These are phyloP conservation scores for Escallonia herrerae DNA, from an alignment of 129 eudicot species.

Conservation along the genomic window DNA sequence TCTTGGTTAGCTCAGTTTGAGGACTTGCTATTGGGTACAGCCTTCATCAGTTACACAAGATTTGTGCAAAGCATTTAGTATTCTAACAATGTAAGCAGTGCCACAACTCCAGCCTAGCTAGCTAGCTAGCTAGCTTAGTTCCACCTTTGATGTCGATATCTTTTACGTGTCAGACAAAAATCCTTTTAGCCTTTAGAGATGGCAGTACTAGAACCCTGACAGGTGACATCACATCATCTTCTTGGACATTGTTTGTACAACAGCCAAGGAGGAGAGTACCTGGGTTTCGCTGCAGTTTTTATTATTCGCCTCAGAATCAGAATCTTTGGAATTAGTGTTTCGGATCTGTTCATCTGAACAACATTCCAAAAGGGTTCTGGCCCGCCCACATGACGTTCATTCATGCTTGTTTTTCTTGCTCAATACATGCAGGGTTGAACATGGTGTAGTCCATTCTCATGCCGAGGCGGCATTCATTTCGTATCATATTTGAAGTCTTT, in stretches of 20 bases:
- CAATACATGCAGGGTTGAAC: no score
- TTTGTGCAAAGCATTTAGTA: no score
- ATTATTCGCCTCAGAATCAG: not conserved
- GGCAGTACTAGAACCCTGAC: not conserved
- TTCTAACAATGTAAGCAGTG: no score
- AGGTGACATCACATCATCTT: not conserved
- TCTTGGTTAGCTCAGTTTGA: no score
- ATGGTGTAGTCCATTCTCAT: no score
- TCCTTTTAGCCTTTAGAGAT: not conserved
- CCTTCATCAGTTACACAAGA: no score
- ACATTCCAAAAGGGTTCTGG: not conserved
- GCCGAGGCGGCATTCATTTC: no score
- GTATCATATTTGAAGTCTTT: no score
- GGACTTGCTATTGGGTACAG: no score
- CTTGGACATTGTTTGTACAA: not conserved
- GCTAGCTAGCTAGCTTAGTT: no score
- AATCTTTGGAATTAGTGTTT: constrained; percentile 14
- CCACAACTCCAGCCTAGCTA: no score
- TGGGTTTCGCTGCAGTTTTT: not conserved
- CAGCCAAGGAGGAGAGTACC: not conserved
- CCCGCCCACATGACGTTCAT: not conserved
- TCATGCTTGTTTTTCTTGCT: no score
- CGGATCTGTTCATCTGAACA: constrained; percentile 9
- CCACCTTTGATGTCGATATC: not conserved
- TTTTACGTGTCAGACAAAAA: constrained; percentile 1